phyloP scores from a whole-genome alignment of 1,284 basidiomycete genomes.

The Sphagnurus paluster region DNA sequence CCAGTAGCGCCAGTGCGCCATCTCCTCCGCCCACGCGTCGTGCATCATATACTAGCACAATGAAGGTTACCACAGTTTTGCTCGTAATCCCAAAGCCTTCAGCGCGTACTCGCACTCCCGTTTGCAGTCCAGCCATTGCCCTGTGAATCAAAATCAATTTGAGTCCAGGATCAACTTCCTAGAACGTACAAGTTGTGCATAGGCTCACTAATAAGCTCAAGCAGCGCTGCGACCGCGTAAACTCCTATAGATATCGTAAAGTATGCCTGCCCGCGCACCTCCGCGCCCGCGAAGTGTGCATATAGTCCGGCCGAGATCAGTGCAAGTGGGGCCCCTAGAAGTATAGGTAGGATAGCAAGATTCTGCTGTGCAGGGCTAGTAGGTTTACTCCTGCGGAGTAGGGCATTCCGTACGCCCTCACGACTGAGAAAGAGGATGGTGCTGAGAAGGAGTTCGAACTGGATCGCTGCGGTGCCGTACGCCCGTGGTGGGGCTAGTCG shows the following conservation, averaged over 20 bases:
- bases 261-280: slow-evolving; percentile 58
- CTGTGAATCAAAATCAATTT: slow-evolving; percentile 29
- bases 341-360: slow-evolving; percentile 57
- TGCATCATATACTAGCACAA: slow-evolving; percentile 54
- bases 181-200: slow-evolving; percentile 68
- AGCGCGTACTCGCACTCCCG: slow-evolving; percentile 71
- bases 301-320: slow-evolving; percentile 50
- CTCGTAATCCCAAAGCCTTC: slow-evolving; percentile 81
- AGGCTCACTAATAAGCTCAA: slow-evolving; percentile 83
- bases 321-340: slow-evolving; percentile 56
- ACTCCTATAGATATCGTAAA: slow-evolving; percentile 65
- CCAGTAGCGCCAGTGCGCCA: slow-evolving; percentile 58
- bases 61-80: slow-evolving; percentile 73
- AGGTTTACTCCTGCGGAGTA: slow-evolving; percentile 47
- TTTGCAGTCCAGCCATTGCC: slow-evolving; percentile 68
- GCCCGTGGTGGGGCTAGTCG: slow-evolving; percentile 84
- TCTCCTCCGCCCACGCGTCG: slow-evolving; percentile 30
- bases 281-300: slow-evolving; percentile 43
- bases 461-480: slow-evolving; percentile 55
- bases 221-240: slow-evolving; percentile 73
- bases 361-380: slow-evolving; percentile 34
- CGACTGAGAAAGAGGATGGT: slow-evolving; percentile 91
- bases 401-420: slow-evolving; percentile 86
- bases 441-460: slow-evolving; percentile 64
- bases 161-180: neutral